Evolutionary conservation across 176 grass and related monocot species (phyloP), one percentile per base, ranked within the genome.

Genomic region (Musa schizocarpa): DNA sequence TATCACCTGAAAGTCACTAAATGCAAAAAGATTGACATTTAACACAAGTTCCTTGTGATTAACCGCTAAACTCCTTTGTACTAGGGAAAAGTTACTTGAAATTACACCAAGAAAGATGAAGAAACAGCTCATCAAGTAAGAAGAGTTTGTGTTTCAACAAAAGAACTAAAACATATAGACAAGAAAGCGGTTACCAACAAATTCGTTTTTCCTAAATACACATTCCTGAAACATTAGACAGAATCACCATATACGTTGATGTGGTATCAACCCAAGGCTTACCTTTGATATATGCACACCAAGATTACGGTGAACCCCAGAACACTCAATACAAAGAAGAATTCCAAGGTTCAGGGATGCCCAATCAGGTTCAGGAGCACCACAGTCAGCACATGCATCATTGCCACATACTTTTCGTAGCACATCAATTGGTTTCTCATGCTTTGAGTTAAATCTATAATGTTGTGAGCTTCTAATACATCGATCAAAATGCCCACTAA

Each of bases 241-340:
- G 34, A 43, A 43, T 43, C 4, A 43, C 34, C 3, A 17, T 48
- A 13, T 19, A 49, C 17, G 11, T 48, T 6, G 1, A 4, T 14
- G 16, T 50, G 7, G 13, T 9, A 34, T 50, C 0, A n/a, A 17
- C 9, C 9, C 34, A 20, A 69, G 11, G 9, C 67, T 50, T 74
- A 99, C 96, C 96, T 99, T 99, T 50, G 96, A 95, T 82, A 99
- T 92, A 82, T 99, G 96, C 81, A 95, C 96, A 66, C 91, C 96
- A 81, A 99, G 91, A 83, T 99, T 99, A 34, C 96, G 84, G 56
- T 95, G 96, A 29, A 99, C 96, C 19, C 88, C 91, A 79, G 96
- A 99, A 83, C 96, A 99, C 75, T 95, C 96, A 23, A 99, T 99
- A 78, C 96, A 95, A 70, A 99, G 59, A 84, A 98, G 88, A 72